These are phyloP conservation scores for Cutaneotrichosporon cavernicola DNA, from an alignment of 1,284 basidiomycete species.

Conservation along the genomic window DNA sequence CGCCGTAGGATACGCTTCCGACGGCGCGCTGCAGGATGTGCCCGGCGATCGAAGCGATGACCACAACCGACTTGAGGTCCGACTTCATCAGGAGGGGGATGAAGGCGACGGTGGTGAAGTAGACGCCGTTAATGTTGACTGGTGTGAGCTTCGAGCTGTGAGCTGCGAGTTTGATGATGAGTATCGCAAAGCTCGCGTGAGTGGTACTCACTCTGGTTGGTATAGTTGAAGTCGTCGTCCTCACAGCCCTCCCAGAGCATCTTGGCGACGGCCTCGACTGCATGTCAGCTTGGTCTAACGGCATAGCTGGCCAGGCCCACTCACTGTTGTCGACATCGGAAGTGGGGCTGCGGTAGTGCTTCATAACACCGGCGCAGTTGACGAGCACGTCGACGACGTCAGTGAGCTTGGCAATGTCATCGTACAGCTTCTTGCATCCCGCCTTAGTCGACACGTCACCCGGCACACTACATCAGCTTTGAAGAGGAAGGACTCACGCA, in stretches of 20 bases:
- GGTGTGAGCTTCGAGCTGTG: not conserved
- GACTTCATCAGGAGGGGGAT: slow-evolving; percentile 46
- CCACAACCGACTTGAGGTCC: slow-evolving; percentile 41
- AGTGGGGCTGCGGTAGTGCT: slow-evolving; percentile 33
- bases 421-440: slow-evolving; percentile 39
- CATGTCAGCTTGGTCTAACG: not conserved
- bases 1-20: slow-evolving; percentile 45
- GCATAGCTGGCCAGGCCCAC: not conserved
- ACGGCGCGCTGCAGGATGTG: slow-evolving; percentile 40
- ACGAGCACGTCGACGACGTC: slow-evolving; percentile 43
- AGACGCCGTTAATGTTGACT: slow-evolving; percentile 46
- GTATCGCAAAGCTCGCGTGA: not conserved
- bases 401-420: slow-evolving; percentile 35
- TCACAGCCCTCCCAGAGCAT: slow-evolving; percentile 42
- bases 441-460: slow-evolving; percentile 50
- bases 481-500: slow-evolving; percentile 4
- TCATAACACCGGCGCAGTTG: slow-evolving; percentile 47
- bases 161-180: not conserved
- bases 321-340: slow-evolving; percentile 39
- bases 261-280: slow-evolving; percentile 40
- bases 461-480: slow-evolving; percentile 34
- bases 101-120: slow-evolving; percentile 48
- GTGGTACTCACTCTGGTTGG: slow-evolving; percentile 25
- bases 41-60: slow-evolving; percentile 49
- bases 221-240: slow-evolving; percentile 39